Conservation (phyloP, 495 filamentous ascomycete genomes). For the Xylaria castorea region DNA sequence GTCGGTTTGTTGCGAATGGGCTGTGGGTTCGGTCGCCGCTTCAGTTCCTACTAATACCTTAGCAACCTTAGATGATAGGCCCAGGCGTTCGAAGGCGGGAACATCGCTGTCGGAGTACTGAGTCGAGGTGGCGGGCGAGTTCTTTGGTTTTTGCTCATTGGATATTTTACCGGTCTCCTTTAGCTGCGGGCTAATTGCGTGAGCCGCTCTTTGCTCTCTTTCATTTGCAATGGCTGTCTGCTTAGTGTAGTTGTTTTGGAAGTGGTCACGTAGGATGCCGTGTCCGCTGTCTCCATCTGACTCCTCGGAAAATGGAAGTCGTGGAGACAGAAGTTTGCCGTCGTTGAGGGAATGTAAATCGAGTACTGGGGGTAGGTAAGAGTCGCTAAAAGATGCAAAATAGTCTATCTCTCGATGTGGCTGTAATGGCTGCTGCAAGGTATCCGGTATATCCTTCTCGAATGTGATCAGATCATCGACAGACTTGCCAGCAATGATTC, state of each 20-base stretch:
- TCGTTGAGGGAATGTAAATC: slow-evolving; percentile 35
- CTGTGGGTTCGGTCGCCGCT: slow-evolving; percentile 31
- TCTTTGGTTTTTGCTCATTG: slow-evolving; percentile 31
- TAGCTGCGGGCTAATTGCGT: background rate
- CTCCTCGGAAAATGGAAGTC: slow-evolving; percentile 32
- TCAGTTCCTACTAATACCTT: slow-evolving; percentile 35
- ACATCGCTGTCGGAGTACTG: slow-evolving; percentile 42
- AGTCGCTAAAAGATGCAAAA: slow-evolving; percentile 37
- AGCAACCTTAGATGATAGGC: slow-evolving; percentile 37
- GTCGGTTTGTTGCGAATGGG: slow-evolving; percentile 38
- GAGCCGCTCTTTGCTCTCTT: slow-evolving; percentile 16
- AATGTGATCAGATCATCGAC: slow-evolving; percentile 25
- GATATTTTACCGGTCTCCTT: slow-evolving; percentile 19
- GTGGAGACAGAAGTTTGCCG: slow-evolving; percentile 32
- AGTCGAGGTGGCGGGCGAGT: slow-evolving; percentile 37
- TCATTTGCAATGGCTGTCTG: slow-evolving; percentile 9
- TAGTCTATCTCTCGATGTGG: slow-evolving; percentile 37
- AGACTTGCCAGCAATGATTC: background rate
- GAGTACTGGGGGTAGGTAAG: slow-evolving; percentile 37
- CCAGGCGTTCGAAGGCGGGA: slow-evolving; percentile 39
- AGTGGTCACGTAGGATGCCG: background rate
- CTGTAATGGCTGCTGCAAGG: slow-evolving; percentile 27
- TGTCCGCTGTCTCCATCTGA: slow-evolving; percentile 32
- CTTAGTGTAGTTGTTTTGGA: slow-evolving; percentile 16
- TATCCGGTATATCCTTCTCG: slow-evolving; percentile 18